Percentiles rank a stretch among this genome's conserved stretches.
Conservation (phyloP, 2,329 filamentous ascomycete genomes). For the Verticillium nubilum region DNA sequence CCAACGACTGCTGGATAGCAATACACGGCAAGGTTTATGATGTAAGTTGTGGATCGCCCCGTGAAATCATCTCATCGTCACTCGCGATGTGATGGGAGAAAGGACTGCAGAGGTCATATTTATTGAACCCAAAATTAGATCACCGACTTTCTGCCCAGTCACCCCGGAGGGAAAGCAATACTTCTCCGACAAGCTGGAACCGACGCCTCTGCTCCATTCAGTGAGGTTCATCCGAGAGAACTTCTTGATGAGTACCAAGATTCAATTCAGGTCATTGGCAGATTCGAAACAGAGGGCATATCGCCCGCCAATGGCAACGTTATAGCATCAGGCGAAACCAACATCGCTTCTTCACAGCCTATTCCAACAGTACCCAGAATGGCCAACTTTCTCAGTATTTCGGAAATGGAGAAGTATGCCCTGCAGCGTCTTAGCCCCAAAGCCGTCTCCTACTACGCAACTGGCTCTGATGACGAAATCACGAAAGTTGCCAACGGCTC, state of each 20-base stretch:
- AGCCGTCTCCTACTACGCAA: constrained; percentile 86
- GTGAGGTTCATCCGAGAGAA: constrained; percentile 77
- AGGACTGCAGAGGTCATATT: too few relatives aligned
- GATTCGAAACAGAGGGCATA: constrained; percentile 45
- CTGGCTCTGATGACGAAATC: constrained; percentile 69
- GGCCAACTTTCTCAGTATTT: constrained; percentile 66
- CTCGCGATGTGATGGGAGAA: too few relatives aligned
- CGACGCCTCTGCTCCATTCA: constrained; percentile 81
- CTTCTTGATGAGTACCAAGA: constrained; percentile 72
- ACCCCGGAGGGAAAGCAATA: constrained; percentile 74
- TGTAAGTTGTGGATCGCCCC: constrained; percentile 40
- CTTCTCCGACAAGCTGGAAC: constrained; percentile 74
- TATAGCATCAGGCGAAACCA: too few relatives aligned
- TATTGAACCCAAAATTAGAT: constrained; percentile 1
- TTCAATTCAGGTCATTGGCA: constrained; percentile 63
- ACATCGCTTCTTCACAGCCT: too few relatives aligned
- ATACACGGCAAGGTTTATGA: constrained; percentile 82
- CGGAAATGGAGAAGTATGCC: constrained; percentile 73
- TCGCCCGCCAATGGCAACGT: too few relatives aligned
- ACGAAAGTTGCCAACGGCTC: constrained; percentile 71
- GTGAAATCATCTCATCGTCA: neutral
- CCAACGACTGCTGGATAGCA: constrained; percentile 77
- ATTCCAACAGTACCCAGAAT: constrained; percentile 36
- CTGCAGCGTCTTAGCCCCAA: constrained; percentile 68
- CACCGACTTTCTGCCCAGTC: constrained; percentile 64